These are phyloP conservation scores for Trypanosoma caninum DNA, from an alignment of 208 protist genomes.

Conservation along the genomic window DNA sequence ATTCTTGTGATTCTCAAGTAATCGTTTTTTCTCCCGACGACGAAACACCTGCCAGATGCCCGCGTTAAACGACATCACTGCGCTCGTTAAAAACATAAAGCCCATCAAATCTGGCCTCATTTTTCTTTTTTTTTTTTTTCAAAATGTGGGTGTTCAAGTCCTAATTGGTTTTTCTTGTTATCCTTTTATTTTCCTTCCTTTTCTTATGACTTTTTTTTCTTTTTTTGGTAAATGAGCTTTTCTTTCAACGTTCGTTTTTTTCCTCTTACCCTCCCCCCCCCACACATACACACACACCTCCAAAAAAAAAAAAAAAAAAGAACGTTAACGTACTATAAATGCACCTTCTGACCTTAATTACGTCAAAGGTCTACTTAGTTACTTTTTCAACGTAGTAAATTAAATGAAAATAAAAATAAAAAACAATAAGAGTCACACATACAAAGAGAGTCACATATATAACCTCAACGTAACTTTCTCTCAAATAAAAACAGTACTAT, in stretches of 20 bases:
- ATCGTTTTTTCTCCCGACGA: slow-evolving; percentile 62
- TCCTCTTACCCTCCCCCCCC: background rate
- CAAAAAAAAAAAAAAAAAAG: background rate
- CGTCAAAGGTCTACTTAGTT: too few species aligned
- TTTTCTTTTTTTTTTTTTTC: slow-evolving; percentile 12
- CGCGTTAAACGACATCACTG: slow-evolving; percentile 84
- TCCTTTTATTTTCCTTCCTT: slow-evolving; percentile 6
- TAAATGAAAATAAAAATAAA: too few species aligned
- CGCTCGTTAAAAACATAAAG: slow-evolving; percentile 74
- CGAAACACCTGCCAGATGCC: slow-evolving; percentile 87
- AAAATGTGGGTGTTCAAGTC: background rate
- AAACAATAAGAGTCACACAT: too few species aligned
- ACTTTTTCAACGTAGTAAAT: too few species aligned
- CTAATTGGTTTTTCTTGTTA: background rate
- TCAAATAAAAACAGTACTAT: too few species aligned
- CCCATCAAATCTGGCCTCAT: slow-evolving; percentile 89
- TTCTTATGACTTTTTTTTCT: background rate
- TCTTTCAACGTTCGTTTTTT: too few species aligned
- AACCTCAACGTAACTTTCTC: too few species aligned
- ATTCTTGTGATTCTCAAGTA: slow-evolving; percentile 84
- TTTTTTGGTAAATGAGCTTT: background rate
- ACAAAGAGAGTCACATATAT: too few species aligned
- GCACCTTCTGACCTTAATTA: too few species aligned
- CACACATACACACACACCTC: background rate
- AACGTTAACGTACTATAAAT: too few species aligned